These are phyloP conservation scores for Debaryomycetaceae sp. DNA, from an alignment of 1,139 yeast genomes.

Conservation along the genomic window DNA sequence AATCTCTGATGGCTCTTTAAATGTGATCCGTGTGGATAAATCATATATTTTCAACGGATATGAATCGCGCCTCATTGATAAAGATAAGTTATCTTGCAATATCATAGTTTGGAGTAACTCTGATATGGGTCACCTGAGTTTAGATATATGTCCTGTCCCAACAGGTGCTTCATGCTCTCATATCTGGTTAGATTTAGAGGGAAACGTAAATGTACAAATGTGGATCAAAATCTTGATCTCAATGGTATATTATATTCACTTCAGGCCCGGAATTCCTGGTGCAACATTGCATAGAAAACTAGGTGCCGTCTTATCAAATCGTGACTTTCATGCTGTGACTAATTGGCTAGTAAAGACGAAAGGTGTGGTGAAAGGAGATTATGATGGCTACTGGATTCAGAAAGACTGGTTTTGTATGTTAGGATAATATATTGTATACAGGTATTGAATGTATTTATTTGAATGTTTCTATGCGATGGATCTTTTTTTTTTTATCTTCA, in stretches of 20 bases:
- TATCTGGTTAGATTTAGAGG: constrained; percentile 69
- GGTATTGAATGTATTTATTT: neutral
- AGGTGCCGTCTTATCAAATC: constrained; percentile 39
- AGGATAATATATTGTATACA: constrained; percentile 16
- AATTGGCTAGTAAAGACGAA: constrained; percentile 54
- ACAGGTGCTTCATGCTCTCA: constrained; percentile 60
- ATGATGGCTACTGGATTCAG: constrained; percentile 48
- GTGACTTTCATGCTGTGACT: constrained; percentile 50
- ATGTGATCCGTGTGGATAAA: constrained; percentile 52
- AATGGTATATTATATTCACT: constrained; percentile 48
- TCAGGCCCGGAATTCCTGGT: constrained; percentile 62
- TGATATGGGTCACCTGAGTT: constrained; percentile 1
- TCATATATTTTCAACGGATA: constrained; percentile 50
- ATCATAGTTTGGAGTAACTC: constrained; percentile 31
- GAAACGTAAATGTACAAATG: constrained; percentile 52
- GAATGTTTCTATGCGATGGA: neutral
- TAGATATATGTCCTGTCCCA: constrained; percentile 41
- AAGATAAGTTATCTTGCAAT: constrained; percentile 61
- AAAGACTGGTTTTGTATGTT: constrained; percentile 52
- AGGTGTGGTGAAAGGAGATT: constrained; percentile 34
- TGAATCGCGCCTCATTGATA: constrained; percentile 60
- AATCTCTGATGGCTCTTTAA: constrained; percentile 32
- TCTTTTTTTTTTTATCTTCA: neutral
- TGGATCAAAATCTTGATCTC: constrained; percentile 57
- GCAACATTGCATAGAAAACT: constrained; percentile 30